phyloP scores from a whole-genome alignment of 352 stramenopile species.

The Thraustochytrium sp. region DNA sequence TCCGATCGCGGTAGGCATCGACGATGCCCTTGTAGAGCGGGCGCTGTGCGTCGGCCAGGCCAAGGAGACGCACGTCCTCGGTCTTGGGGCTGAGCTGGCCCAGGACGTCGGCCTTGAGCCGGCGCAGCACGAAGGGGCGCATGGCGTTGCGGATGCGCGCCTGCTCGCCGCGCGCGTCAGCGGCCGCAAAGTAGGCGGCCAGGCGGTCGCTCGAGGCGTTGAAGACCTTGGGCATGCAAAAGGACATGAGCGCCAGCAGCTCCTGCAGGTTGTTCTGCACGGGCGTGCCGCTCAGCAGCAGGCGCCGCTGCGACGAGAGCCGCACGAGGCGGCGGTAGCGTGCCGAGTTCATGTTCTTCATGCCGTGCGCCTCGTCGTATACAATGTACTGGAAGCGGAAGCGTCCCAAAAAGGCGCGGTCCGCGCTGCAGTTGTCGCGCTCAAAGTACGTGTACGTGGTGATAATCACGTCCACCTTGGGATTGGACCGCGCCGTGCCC shows the following conservation, averaged over 20 bases:
- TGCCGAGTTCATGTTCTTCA: slow-evolving; percentile 78
- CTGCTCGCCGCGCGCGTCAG: slow-evolving; percentile 1
- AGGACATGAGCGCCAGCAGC: slow-evolving; percentile 96
- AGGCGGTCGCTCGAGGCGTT: slow-evolving; percentile 81
- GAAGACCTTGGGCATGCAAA: slow-evolving; percentile 92
- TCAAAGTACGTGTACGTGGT: slow-evolving; percentile 78
- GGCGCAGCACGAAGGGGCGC: slow-evolving; percentile 91
- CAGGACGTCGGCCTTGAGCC: slow-evolving; percentile 91
- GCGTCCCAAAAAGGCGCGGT: slow-evolving; percentile 30
- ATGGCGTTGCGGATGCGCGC: slow-evolving; percentile 76
- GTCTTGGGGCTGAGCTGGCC: slow-evolving; percentile 67
- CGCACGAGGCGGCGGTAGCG: slow-evolving; percentile 38
- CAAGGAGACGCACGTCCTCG: slow-evolving; percentile 55
- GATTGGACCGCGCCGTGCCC: slow-evolving; percentile 10
- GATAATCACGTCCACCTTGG: slow-evolving; percentile 69
- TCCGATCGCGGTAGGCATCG: slow-evolving; percentile 53
- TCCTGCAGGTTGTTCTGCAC: slow-evolving; percentile 89
- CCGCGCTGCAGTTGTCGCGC: not conserved
- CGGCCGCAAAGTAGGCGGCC: slow-evolving; percentile 54
- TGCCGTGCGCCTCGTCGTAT: slow-evolving; percentile 93
- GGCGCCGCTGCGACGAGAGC: slow-evolving; percentile 30
- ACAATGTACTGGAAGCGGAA: slow-evolving; percentile 67
- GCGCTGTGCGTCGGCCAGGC: slow-evolving; percentile 53
- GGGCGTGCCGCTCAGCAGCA: slow-evolving; percentile 55
- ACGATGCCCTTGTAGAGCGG: slow-evolving; percentile 77